Evolutionary conservation across 2,329 filamentous ascomycete species (phyloP), one percentile per base, ranked within the genome.

Genomic region (Sporothrix variecibatus): DNA sequence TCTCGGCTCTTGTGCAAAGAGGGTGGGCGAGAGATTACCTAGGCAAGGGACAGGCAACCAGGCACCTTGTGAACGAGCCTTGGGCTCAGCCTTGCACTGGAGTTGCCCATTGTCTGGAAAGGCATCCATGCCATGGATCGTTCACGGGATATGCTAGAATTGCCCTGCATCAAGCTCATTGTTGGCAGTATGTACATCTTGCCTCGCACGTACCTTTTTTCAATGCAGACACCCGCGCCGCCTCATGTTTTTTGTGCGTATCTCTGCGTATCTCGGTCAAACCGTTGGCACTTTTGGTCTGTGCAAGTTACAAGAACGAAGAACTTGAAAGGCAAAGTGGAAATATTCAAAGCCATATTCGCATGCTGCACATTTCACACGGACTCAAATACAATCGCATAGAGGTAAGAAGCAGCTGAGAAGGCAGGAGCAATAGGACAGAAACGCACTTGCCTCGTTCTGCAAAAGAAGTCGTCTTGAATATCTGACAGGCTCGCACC

Each of bases 41-140:
- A 40, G 62, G 38, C 38, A 65, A 65, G 62, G 38, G n/a, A 5
- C 38, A 20, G 26, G 65, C 65, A 34, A 9, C 43, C 43, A 17
- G 43, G 26, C 38, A 23, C 38, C 38, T 43, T 67, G 51, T 49
- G 38, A 46, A 28, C 15, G 65, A 6, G 28, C 43, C 26, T 11
- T 34, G 43, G 15, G 31, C 43, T 51, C 67, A 56, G 67, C 67
- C 67, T 70, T 70, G 67, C 49, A 12, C 28, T 43, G 40, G 9
- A 26, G 12, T 15, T 28, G 38, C 23, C 23, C 38, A 46, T 43
- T 40, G 23, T 46, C 5, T 28, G 1, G 23, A 46, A 28, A 17
- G 60, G 20, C 17, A 23, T 3, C 6, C 9, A n/a, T 15, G 9
- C 20, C n/a, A 2, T 65, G 34, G 60, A 34, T 15, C 9, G 34